Evolutionary conservation across 106 monocot species (phyloP).

Genomic region (Iris macrosiphon): DNA sequence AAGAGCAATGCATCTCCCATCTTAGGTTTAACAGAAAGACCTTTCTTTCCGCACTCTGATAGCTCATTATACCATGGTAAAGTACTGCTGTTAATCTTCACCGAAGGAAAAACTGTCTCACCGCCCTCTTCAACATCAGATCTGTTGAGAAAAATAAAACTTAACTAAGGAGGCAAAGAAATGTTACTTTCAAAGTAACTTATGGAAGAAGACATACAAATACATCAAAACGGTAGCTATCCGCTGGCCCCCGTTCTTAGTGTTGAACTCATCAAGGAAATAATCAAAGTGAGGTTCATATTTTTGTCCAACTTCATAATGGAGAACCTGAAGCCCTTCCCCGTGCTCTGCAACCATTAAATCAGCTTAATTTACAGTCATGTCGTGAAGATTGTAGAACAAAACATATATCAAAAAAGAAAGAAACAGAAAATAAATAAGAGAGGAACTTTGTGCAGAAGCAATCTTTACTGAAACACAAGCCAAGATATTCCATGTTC

Average conservation of each 20-base stretch:
- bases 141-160: conserved; percentile 12
- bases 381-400: too few species aligned
- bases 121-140: conserved; percentile 79
- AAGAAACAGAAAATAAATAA: too few species aligned
- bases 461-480: too few species aligned
- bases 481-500: too few species aligned
- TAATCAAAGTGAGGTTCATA: conserved; percentile 73
- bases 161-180: neutral
- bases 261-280: conserved; percentile 58
- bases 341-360: conserved; percentile 42
- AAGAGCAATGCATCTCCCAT: conserved; percentile 65
- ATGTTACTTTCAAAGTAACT: too few species aligned
- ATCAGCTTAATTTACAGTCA: neutral
- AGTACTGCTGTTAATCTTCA: conserved; percentile 53
- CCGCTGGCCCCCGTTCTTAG: conserved; percentile 60
- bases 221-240: conserved; percentile 76
- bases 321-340: conserved; percentile 64
- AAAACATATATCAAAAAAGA: too few species aligned
- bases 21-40: conserved; percentile 46
- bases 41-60: conserved; percentile 53
- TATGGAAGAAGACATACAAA: conserved; percentile 38
- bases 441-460: too few species aligned
- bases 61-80: conserved; percentile 44
- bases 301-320: conserved; percentile 77
- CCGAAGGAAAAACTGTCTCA: conserved; percentile 59